Evolutionary conservation across 106 monocot genomes (phyloP).

Genomic region (Acorus calamus): DNA sequence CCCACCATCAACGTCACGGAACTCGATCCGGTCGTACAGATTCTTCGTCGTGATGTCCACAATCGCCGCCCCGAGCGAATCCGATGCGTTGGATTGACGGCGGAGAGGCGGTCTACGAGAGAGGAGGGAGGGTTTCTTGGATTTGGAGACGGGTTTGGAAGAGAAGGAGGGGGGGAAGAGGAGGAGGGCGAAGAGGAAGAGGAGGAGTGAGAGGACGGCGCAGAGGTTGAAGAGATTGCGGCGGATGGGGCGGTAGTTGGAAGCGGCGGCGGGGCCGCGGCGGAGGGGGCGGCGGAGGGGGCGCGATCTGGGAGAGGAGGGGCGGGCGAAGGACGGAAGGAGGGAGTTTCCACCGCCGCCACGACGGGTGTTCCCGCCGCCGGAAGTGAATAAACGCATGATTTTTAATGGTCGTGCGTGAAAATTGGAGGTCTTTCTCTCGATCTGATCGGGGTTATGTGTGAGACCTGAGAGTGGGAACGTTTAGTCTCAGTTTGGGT

Average conservation of each 20-base stretch:
- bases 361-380: conserved; percentile 51
- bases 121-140: no score
- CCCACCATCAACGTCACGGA: conserved; percentile 71
- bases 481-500: no score
- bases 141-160: no score
- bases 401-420: no score
- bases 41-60: conserved; percentile 96
- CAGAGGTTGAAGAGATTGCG: background rate
- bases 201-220: no score
- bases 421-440: no score
- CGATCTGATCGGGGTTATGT: no score
- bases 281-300: conserved; percentile 11
- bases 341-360: conserved; percentile 22
- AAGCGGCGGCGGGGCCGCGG: conserved; percentile 3
- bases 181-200: no score
- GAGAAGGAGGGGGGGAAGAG: no score
- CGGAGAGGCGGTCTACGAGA: conserved; percentile 20
- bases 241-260: conserved; percentile 12
- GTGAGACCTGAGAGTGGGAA: no score
- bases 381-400: no score
- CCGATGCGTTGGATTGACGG: conserved; percentile 7
- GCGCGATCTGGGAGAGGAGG: conserved; percentile 8
- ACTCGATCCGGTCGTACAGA: conserved; percentile 86
- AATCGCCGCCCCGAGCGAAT: conserved; percentile 9
- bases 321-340: conserved; percentile 32